phyloP scores from a whole-genome alignment of 2,329 filamentous ascomycete species.

The Aspergillus fumigatiaffinis region DNA sequence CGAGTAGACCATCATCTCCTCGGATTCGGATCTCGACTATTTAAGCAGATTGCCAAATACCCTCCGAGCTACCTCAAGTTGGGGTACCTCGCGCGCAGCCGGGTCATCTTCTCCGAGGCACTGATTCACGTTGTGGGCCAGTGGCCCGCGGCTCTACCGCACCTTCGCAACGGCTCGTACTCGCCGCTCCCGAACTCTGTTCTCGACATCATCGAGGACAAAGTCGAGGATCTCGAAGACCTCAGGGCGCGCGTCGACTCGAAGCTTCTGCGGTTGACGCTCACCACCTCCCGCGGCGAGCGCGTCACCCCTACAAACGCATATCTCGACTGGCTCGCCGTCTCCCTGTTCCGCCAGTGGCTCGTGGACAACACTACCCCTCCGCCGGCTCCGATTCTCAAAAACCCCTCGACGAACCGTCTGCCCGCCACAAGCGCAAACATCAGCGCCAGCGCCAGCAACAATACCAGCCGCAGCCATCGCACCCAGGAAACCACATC shows the following conservation, averaged over 20 bases:
- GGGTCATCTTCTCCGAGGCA: constrained; percentile 80
- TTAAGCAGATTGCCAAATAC: constrained; percentile 96
- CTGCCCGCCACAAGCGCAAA: constrained; percentile 1
- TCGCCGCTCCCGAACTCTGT: constrained; percentile 67
- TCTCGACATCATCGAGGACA: constrained; percentile 87
- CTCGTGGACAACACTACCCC: constrained; percentile 84
- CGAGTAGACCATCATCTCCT: constrained; percentile 90
- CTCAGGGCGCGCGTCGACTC: constrained; percentile 74
- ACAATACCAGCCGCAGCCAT: constrained; percentile 9
- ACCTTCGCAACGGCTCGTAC: constrained; percentile 57
- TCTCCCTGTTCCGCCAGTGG: constrained; percentile 88
- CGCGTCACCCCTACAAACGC: constrained; percentile 73
- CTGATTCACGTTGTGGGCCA: constrained; percentile 92
- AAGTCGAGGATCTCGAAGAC: constrained; percentile 87
- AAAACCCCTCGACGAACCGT: constrained; percentile 24
- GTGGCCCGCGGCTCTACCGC: constrained; percentile 78
- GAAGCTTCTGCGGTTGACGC: constrained; percentile 73
- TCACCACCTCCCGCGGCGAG: constrained; percentile 76
- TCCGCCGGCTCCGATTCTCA: constrained; percentile 52
- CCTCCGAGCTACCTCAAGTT: constrained; percentile 88
- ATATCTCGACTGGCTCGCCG: constrained; percentile 85
- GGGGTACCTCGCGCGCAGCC: constrained; percentile 78
- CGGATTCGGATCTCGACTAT: constrained; percentile 83
- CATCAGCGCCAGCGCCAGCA: constrained; percentile 7
- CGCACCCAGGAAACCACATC: constrained; percentile 15